Base-by-base conservation (phyloP, 2,329 filamentous ascomycete species). In the Colletotrichum euphorbiae region DNA sequence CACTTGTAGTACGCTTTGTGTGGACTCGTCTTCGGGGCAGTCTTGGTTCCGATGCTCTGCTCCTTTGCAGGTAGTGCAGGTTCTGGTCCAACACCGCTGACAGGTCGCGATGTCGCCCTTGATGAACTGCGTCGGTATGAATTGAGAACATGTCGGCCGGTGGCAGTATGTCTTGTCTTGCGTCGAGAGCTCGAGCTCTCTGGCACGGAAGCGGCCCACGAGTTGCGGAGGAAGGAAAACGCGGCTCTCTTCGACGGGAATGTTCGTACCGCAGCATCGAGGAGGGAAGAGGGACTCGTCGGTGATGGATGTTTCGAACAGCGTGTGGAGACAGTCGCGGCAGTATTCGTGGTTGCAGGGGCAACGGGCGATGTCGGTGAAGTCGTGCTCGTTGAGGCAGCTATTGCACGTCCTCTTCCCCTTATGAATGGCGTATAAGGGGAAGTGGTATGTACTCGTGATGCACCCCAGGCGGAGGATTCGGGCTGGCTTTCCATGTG, bases 231-330 rank as follows among this genome's bases (percentile, higher is more conserved):
- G 6, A 13, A 59, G 46, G 8, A 59, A 12, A 3, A 7, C 15
- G 2, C 46, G 36, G 17, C 24, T 21, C 11, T 45, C 4, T 0
- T 75, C 73, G 0, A 84, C 55, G 0, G 80, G 74, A 8, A 89
- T 83, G 64, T 24, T 80, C 70, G 0, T 24, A 24, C 71, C 66
- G 72, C 87, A 89, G 75, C 87, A 90, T 2, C 80, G 78, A 0
- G 87, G 86, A 0, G 87, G 87, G 63, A 87, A 90, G 0, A 86
- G 72, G 0, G 80, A 77, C 63, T 89, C 84, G 69, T 88, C 84
- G 0, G 64, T 75, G 24, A 85, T 77, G 0, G 84, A 78, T 0
- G 72, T 61, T 1, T 68, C 17, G 73, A 89, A 85, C 0, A 88
- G 79, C 0, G 69, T 62, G 2, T 72, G 70, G 0, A 89, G 70